A percentile compares a stretch with the other conserved stretches of the same genome.
These are phyloP conservation scores for Mallotus repandus DNA, from an alignment of 441 rosid species.

Conservation along the genomic window DNA sequence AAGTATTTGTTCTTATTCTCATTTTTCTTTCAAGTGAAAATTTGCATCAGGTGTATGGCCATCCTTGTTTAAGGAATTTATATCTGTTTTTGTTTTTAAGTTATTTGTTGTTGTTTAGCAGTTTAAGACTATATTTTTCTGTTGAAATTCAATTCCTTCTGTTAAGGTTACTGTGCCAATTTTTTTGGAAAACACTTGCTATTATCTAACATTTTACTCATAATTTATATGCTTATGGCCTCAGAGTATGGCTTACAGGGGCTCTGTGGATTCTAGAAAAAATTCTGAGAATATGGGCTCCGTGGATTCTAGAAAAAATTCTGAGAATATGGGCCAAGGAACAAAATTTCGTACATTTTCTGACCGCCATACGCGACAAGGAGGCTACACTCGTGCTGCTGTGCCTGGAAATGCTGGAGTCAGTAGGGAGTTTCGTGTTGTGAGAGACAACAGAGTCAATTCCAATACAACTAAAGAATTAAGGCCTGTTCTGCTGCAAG, in stretches of 20 bases:
- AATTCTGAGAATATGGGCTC: constrained; percentile 39
- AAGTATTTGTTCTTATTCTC: neutral
- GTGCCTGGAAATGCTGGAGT: constrained; percentile 53
- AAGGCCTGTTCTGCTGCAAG: constrained; percentile 40
- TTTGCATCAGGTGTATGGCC: neutral
- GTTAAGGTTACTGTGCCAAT: neutral
- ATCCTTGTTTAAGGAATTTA: neutral
- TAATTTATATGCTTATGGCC: constrained; percentile 32
- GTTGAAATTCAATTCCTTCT: neutral
- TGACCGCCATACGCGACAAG: constrained; percentile 48
- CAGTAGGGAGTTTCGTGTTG: constrained; percentile 76
- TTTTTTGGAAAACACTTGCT: constrained; percentile 7
- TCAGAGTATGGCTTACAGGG: constrained; percentile 49
- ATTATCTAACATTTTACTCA: constrained; percentile 23
- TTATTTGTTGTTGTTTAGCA: neutral
- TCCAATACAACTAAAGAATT: constrained; percentile 39
- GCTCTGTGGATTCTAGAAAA: constrained; percentile 41
- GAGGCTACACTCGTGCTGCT: constrained; percentile 46
- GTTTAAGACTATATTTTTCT: neutral
- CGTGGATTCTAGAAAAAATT: constrained; percentile 20
- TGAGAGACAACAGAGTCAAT: constrained; percentile 75
- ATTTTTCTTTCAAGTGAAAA: neutral
- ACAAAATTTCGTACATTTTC: constrained; percentile 37
- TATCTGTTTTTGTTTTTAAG: neutral
- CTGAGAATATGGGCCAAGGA: constrained; percentile 45